A percentile compares a stretch with the other conserved stretches of the same genome.
Conservation (phyloP, 23 red algal species). For the Gracilaria domingensis region DNA sequence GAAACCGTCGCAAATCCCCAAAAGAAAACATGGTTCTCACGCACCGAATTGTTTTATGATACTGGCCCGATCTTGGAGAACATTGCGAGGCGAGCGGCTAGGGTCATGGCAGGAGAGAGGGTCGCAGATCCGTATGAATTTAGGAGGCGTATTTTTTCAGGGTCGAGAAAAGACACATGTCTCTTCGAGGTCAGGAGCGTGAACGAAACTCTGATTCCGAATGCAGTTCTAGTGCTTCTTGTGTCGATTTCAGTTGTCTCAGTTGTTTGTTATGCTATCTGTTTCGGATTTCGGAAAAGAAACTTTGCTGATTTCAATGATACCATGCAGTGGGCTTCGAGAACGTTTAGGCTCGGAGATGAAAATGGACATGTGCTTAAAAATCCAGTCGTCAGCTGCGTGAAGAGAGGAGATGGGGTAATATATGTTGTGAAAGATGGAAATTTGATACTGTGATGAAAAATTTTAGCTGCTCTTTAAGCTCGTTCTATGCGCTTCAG, state of each 20-base stretch:
- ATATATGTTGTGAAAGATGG: background rate
- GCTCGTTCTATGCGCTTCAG: no score
- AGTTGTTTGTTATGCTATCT: background rate
- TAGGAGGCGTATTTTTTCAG: background rate
- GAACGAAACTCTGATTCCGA: background rate
- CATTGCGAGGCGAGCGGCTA: background rate
- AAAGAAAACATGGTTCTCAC: background rate
- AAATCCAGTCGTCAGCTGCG: background rate
- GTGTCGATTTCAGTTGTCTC: background rate
- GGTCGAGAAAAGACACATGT: background rate
- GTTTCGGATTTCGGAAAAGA: background rate
- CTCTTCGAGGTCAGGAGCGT: background rate
- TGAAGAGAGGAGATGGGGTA: background rate
- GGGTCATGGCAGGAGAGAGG: background rate
- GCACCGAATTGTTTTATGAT: background rate
- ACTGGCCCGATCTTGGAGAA: background rate
- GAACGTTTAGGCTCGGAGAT: background rate
- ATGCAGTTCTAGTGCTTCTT: background rate
- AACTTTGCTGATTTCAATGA: background rate
- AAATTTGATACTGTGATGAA: no score
- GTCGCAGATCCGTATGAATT: background rate
- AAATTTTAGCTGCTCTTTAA: no score
- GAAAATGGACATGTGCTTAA: background rate
- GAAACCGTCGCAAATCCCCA: background rate
- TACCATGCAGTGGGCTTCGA: background rate